Evolutionary conservation across 2,329 filamentous ascomycete species (phyloP), one percentile per base, ranked within the genome.

Genomic region (Scedosporium aurantiacum): DNA sequence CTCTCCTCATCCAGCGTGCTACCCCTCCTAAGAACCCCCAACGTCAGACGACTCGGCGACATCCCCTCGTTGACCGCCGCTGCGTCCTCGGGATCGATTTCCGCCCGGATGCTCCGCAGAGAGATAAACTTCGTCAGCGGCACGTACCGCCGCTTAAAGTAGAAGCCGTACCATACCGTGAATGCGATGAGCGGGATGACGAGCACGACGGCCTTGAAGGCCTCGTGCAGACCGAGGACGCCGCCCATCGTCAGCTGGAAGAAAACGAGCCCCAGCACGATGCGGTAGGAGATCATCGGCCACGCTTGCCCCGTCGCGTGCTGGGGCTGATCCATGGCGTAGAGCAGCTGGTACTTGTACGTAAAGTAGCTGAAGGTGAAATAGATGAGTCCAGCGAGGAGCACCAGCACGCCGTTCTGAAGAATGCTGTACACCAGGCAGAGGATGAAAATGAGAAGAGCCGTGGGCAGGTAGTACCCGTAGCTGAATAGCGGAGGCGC

Each of bases 261-360:
- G 50, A 97, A 84, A 2, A 95, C 76, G 8, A 97, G 76, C 1
- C 94, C 94, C 25, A 97, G 78, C 61, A 97, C 84, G 63, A 97
- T 82, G 41, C 94, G 89, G 70, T 94, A 91, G 74, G 91, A 96
- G 64, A 99, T 96, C 82, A 99, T 96, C 57, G 89, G 88, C 94
- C 94, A 99, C 4, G 92, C 91, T 64, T 88, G 86, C 21, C 95
- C 95, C 0, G 93, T 97, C 16, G 91, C 91, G 70, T 96, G 91
- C 69, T 95, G 91, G 16, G 91, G 89, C 71, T 97, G 93, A 68
- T 97, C 92, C 94, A 99, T 99, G 37, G 94, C 91, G 72, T 99
- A 99, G 4, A 99, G 80, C 4, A 99, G 79, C 76, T 99, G 95
- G 74, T 99, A 99, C 72, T 97, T 97, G 82, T 96, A 95, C 37